phyloP scores from a whole-genome alignment of 2,329 filamentous ascomycete species.

The Cladosporium sp. region DNA sequence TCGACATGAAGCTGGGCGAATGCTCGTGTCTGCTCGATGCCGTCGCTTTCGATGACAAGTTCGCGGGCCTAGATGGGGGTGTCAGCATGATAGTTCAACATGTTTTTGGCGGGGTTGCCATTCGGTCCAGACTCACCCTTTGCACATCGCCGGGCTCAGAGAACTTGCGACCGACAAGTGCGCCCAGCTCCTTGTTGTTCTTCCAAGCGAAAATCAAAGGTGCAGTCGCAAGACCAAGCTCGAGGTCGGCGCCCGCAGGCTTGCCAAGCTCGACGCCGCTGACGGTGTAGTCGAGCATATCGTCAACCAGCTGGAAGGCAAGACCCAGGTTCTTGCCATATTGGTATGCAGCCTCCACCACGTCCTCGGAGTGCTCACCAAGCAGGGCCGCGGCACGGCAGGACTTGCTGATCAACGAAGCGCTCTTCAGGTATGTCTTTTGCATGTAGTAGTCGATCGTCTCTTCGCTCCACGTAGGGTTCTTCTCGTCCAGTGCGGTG shows the following conservation, averaged over 20 bases:
- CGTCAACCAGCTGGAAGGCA: conserved; percentile 96
- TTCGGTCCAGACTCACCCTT: conserved; percentile 59
- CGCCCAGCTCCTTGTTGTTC: conserved; percentile 77
- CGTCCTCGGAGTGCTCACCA: conserved; percentile 71
- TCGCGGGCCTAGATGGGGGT: conserved; percentile 68
- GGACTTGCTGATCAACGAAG: conserved; percentile 92
- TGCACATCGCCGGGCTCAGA: conserved; percentile 77
- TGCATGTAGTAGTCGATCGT: conserved; percentile 91
- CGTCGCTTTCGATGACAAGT: conserved; percentile 78
- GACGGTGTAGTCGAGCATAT: conserved; percentile 95
- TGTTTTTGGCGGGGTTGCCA: background rate
- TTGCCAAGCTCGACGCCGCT: conserved; percentile 85
- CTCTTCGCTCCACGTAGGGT: conserved; percentile 83
- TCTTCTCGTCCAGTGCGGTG: conserved; percentile 81
- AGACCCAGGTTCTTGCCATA: conserved; percentile 93
- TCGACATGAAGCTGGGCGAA: conserved; percentile 89
- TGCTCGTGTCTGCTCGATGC: conserved; percentile 86
- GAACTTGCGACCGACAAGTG: conserved; percentile 90
- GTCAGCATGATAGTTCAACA: conserved; percentile 27
- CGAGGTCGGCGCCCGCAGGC: conserved; percentile 88
- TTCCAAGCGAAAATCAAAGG: conserved; percentile 91
- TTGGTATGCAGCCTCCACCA: conserved; percentile 85
- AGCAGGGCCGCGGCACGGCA: conserved; percentile 87
- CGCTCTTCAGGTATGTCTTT: conserved; percentile 97
- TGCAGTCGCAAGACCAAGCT: conserved; percentile 89